Evolutionary conservation across 306 rosid genomes (phyloP).

Genomic region (Rosa chinensis): DNA sequence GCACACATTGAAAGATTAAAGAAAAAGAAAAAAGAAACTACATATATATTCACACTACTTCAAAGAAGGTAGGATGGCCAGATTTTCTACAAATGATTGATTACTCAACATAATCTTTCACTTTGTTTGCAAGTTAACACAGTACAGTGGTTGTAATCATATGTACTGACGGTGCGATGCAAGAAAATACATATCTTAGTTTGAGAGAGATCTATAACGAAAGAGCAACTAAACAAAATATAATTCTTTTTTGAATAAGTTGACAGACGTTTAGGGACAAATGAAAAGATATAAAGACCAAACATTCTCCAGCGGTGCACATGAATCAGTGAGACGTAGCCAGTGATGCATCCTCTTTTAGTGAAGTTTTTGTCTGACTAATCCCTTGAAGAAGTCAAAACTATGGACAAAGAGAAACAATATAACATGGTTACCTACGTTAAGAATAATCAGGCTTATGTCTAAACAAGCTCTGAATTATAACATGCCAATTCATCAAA

Average conservation of each 20-base stretch:
- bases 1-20: not conserved
- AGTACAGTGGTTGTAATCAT: slow-evolving; percentile 22
- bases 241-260: not conserved
- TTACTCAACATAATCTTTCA: not conserved
- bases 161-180: slow-evolving; percentile 18
- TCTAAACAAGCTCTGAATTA: not conserved
- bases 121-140: slow-evolving; percentile 5
- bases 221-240: not conserved
- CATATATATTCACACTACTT: slow-evolving; percentile 12
- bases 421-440: not conserved
- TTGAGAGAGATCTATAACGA: slow-evolving; percentile 21
- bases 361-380: slow-evolving; percentile 65
- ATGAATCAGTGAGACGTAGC: slow-evolving; percentile 23
- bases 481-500: not conserved
- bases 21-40: not conserved
- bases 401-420: slow-evolving; percentile 39
- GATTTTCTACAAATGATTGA: slow-evolving; percentile 36
- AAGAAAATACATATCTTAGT: slow-evolving; percentile 17
- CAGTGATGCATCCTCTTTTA: slow-evolving; percentile 37
- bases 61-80: slow-evolving; percentile 35
- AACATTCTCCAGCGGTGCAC: slow-evolving; percentile 26
- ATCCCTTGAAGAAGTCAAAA: slow-evolving; percentile 82
- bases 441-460: not conserved
- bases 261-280: not conserved
- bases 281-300: not conserved